Evolutionary conservation across 441 rosid genomes (phyloP).

Genomic region (Populus hybrid): DNA sequence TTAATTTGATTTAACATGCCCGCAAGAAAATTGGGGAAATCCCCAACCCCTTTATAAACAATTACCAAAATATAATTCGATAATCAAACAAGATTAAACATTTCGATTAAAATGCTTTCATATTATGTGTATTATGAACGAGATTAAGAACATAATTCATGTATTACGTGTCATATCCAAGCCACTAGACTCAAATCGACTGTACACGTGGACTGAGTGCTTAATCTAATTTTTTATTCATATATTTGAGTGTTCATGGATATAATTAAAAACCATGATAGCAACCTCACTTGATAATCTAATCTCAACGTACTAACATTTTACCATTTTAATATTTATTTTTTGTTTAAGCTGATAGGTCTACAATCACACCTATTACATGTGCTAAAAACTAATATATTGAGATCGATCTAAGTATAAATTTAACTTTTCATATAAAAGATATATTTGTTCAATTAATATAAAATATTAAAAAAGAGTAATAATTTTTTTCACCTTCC

Average conservation of each 20-base stretch:
- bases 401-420: too few species aligned
- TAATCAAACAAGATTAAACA: too few species aligned
- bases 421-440: too few species aligned
- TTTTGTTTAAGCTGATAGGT: background rate
- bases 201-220: background rate
- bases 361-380: too few species aligned
- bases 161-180: background rate
- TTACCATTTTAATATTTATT: background rate
- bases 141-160: background rate
- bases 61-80: background rate
- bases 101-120: background rate
- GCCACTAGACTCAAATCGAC: background rate
- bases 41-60: background rate
- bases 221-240: background rate
- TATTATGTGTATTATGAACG: background rate
- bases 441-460: too few species aligned
- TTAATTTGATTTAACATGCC: too few species aligned
- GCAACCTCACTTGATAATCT: background rate
- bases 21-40: too few species aligned
- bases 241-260: too few species aligned
- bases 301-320: background rate
- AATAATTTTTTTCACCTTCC: too few species aligned
- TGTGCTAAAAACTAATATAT: too few species aligned
- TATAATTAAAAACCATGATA: background rate
- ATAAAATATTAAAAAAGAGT: too few species aligned